Conservation (phyloP, 2,329 filamentous ascomycete genomes). For the Pseudopyricularia cyperi region DNA sequence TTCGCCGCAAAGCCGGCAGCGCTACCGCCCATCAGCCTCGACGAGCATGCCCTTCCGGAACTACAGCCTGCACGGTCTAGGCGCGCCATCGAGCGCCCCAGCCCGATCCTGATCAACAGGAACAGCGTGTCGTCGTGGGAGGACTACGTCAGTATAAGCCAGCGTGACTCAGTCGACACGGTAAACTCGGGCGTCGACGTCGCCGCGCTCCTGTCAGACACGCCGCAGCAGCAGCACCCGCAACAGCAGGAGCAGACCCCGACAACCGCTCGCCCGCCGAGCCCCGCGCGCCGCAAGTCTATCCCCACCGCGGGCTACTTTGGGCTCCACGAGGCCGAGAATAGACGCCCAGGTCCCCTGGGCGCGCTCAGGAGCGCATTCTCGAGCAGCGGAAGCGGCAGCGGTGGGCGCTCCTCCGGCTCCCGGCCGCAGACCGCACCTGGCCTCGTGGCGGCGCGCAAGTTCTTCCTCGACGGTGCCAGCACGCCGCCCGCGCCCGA, state of each 20-base stretch:
- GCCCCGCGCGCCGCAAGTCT: constrained; percentile 2
- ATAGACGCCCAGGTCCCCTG: constrained; percentile 7
- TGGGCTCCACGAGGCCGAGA: constrained; percentile 13
- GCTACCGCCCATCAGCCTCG: background rate
- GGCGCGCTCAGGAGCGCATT: constrained; percentile 16
- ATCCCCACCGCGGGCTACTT: constrained; percentile 17
- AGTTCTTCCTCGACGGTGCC: background rate
- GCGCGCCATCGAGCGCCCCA: background rate
- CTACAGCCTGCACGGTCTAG: background rate
- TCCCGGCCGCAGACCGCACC: background rate
- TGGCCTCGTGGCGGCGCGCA: background rate
- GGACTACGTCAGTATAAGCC: constrained; percentile 4
- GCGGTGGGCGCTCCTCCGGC: background rate
- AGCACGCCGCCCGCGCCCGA: background rate
- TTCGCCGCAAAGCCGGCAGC: background rate
- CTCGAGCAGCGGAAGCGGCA: constrained; percentile 10
- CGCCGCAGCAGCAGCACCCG: too few species aligned
- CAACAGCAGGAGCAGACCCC: too few species aligned
- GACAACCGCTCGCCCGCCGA: background rate
- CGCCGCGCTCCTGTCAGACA: constrained; percentile 3
- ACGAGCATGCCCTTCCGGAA: background rate
- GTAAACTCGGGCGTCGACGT: constrained; percentile 2
- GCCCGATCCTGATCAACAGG: background rate
- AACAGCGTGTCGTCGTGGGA: constrained; percentile 8
- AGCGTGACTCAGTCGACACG: constrained; percentile 6